phyloP scores from a whole-genome alignment of 1,139 yeast genomes.

The Kodamaea anthophila region DNA sequence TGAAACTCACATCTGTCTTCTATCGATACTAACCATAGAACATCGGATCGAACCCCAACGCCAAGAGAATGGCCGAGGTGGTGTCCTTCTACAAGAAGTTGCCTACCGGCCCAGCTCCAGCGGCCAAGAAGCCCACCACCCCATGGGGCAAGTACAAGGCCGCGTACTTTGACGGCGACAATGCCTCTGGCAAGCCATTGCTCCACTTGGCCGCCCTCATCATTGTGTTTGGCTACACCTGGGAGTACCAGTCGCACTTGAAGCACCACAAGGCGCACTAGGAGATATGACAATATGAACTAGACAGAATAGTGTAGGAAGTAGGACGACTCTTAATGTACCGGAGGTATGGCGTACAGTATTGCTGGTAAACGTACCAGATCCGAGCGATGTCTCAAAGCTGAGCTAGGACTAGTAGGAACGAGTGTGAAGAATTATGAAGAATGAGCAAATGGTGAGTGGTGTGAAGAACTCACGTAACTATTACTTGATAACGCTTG shows the following conservation, averaged over 20 bases:
- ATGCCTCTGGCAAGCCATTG: constrained; percentile 76
- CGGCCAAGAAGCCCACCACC: constrained; percentile 62
- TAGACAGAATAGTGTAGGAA: too few species aligned
- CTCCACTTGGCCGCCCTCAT: constrained; percentile 71
- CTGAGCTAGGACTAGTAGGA: too few species aligned
- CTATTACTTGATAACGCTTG: too few species aligned
- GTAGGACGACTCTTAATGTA: too few species aligned
- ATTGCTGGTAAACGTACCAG: too few species aligned
- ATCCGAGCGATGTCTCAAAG: too few species aligned
- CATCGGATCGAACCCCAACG: constrained; percentile 92
- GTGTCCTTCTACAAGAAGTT: constrained; percentile 92
- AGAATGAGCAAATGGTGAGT: too few species aligned
- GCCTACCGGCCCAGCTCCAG: constrained; percentile 87
- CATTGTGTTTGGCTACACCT: constrained; percentile 76
- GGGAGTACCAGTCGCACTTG: constrained; percentile 89
- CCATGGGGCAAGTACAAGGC: constrained; percentile 74
- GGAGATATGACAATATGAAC: too few species aligned
- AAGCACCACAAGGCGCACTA: constrained; percentile 41
- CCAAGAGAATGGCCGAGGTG: constrained; percentile 93
- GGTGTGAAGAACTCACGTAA: too few species aligned
- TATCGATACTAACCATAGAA: constrained; percentile 51
- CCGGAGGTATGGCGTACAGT: too few species aligned
- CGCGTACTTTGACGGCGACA: constrained; percentile 72
- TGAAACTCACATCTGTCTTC: too few species aligned
- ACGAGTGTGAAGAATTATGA: too few species aligned